Evolutionary conservation across 176 grass and related monocot species (phyloP).

Genomic region (Rhynchospora pubera): DNA sequence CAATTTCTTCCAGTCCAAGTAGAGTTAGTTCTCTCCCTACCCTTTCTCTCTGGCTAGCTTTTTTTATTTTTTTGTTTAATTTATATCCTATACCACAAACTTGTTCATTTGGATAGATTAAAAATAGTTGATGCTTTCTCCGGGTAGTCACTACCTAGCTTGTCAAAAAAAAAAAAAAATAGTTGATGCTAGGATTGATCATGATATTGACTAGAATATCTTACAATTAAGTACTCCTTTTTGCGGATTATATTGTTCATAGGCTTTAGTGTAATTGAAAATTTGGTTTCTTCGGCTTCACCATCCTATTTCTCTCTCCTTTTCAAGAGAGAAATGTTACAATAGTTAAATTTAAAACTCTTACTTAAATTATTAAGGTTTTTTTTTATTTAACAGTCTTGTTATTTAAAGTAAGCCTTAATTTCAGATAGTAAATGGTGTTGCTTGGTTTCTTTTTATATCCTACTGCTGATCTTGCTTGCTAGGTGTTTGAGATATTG

Average conservation of each 20-base stretch:
- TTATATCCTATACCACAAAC: no score
- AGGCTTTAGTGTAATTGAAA: neutral
- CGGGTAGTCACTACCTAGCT: no score
- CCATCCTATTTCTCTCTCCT: neutral
- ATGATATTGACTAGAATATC: neutral
- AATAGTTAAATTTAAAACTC: neutral
- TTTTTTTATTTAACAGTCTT: neutral
- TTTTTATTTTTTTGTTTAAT: no score
- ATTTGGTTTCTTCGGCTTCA: neutral
- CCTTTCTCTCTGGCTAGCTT: no score
- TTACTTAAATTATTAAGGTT: neutral
- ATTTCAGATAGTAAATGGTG: neutral
- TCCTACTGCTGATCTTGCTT: neutral
- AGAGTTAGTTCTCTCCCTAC: no score
- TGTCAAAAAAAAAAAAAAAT: no score
- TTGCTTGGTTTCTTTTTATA: neutral
- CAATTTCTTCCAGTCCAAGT: no score
- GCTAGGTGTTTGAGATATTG: conserved; percentile 5
- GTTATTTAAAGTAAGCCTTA: neutral
- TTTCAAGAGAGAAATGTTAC: neutral
- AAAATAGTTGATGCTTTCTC: no score
- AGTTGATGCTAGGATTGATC: no score
- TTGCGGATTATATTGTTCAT: neutral
- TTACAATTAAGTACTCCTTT: neutral
- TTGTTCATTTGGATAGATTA: no score